phyloP scores from a whole-genome alignment of 495 filamentous ascomycete genomes.

The Tuber calosporum region DNA sequence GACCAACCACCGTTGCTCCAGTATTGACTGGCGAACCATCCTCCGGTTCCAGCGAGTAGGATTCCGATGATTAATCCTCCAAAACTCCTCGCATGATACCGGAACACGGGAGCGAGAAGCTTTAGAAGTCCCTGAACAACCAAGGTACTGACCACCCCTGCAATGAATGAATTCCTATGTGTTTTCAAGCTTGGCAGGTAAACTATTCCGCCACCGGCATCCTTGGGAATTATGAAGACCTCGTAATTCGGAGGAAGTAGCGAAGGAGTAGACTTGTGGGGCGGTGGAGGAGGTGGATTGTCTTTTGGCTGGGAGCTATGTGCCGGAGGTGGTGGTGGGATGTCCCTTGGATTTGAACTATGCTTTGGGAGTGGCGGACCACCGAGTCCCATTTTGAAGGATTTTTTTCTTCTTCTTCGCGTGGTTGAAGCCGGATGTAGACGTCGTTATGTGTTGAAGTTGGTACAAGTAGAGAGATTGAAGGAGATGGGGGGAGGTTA shows the following conservation, averaged over 20 bases:
- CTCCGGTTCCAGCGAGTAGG: slow-evolving; percentile 22
- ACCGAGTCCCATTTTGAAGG: slow-evolving; percentile 2
- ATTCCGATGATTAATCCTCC: slow-evolving; percentile 12
- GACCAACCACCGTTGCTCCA: slow-evolving; percentile 37
- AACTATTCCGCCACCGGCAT: slow-evolving; percentile 79
- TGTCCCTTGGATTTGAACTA: slow-evolving; percentile 35
- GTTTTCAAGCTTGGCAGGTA: slow-evolving; percentile 85
- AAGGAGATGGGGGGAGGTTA: neutral
- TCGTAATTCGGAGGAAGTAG: slow-evolving; percentile 83
- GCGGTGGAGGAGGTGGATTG: slow-evolving; percentile 24
- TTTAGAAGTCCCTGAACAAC: slow-evolving; percentile 59
- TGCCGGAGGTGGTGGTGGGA: slow-evolving; percentile 33
- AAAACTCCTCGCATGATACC: slow-evolving; percentile 26
- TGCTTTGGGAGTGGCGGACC: slow-evolving; percentile 23
- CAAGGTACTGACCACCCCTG: slow-evolving; percentile 69
- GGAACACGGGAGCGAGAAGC: slow-evolving; percentile 55
- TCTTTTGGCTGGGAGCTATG: slow-evolving; percentile 29
- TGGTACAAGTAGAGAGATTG: neutral
- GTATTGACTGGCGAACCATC: slow-evolving; percentile 26
- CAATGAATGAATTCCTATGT: slow-evolving; percentile 82
- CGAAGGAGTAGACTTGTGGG: slow-evolving; percentile 44
- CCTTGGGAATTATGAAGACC: slow-evolving; percentile 94
- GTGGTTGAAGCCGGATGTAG: neutral
- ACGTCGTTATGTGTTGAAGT: slow-evolving; percentile 2
- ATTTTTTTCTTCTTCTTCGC: slow-evolving; percentile 3